These are phyloP conservation scores for Hymenoscyphus infarciens DNA, from an alignment of 2,329 filamentous ascomycete species.

Conservation along the genomic window DNA sequence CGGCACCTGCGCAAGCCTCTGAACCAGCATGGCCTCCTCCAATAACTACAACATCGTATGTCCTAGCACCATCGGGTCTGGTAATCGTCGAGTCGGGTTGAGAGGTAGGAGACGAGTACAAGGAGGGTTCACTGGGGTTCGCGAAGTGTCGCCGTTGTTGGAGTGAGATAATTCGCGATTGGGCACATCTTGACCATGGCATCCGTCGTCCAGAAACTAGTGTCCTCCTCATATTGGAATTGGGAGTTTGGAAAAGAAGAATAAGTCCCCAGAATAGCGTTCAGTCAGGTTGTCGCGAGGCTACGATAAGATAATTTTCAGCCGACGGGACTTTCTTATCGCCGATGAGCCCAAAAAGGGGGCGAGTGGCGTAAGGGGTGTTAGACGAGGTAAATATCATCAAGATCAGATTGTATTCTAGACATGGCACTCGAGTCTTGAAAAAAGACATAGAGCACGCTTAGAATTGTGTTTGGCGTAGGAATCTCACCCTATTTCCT, in stretches of 20 bases:
- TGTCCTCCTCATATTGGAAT: conserved; percentile 31
- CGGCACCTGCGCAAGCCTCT: conserved; percentile 88
- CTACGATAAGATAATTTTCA: background rate
- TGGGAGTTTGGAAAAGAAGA: conserved; percentile 6
- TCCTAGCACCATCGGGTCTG: conserved; percentile 18
- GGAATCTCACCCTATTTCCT: no score
- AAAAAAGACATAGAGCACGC: no score
- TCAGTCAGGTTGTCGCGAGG: background rate
- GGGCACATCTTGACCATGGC: conserved; percentile 10
- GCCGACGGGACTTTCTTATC: background rate
- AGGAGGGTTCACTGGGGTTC: conserved; percentile 13
- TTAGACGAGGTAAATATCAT: no score
- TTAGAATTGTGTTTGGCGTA: no score
- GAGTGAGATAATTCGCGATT: conserved; percentile 10
- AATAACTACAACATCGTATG: conserved; percentile 89
- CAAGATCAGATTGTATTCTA: no score
- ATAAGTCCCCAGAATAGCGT: background rate
- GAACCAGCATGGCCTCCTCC: conserved; percentile 94
- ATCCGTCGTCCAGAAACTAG: conserved; percentile 15
- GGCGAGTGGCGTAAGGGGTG: no score
- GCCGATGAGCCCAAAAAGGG: background rate
- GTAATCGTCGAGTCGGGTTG: no score
- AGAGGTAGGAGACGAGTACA: no score
- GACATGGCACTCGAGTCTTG: no score
- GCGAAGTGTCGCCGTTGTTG: conserved; percentile 25